phyloP scores from a whole-genome alignment of 495 filamentous ascomycete genomes.

The Aspergillus incahuasiensis region DNA sequence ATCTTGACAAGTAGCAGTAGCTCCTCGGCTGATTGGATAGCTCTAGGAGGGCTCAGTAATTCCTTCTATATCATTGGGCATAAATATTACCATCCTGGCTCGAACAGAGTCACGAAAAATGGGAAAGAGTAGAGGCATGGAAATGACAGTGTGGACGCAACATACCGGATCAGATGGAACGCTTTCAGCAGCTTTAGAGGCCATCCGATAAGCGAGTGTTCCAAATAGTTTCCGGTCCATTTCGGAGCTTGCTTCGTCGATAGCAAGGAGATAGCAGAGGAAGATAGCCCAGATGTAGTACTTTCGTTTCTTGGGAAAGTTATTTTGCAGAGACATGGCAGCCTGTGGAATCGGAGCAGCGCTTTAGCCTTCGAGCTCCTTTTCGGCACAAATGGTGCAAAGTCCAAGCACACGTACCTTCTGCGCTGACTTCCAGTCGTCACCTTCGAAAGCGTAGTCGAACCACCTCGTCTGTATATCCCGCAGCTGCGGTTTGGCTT shows the following conservation, averaged over 20 bases:
- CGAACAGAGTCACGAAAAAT: constrained; percentile 2
- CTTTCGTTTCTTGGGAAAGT: constrained; percentile 50
- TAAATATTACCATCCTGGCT: constrained; percentile 18
- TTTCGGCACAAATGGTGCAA: background rate
- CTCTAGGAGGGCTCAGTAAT: constrained; percentile 41
- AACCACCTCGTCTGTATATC: constrained; percentile 55
- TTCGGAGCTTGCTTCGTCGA: constrained; percentile 34
- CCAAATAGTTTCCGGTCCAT: constrained; percentile 52
- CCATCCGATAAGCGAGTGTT: constrained; percentile 54
- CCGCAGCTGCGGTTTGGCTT: constrained; percentile 45
- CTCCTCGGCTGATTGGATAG: constrained; percentile 53
- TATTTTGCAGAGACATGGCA: constrained; percentile 55
- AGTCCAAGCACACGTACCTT: constrained; percentile 37
- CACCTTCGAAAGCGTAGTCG: constrained; percentile 37
- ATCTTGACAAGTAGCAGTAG: constrained; percentile 51
- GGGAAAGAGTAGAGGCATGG: background rate
- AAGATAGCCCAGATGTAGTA: constrained; percentile 59
- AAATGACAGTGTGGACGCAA: background rate
- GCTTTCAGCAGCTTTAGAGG: constrained; percentile 51
- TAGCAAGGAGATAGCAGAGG: constrained; percentile 40
- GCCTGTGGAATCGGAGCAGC: constrained; percentile 30
- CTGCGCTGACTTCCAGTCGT: constrained; percentile 55
- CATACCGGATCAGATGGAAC: constrained; percentile 45
- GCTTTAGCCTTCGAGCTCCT: background rate
- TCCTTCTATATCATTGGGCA: constrained; percentile 29